Percentiles rank a stretch among this genome's conserved stretches.
Evolutionary conservation across 768 basidiomycete species (phyloP).

Genomic region (Kwoniella heveanensis): DNA sequence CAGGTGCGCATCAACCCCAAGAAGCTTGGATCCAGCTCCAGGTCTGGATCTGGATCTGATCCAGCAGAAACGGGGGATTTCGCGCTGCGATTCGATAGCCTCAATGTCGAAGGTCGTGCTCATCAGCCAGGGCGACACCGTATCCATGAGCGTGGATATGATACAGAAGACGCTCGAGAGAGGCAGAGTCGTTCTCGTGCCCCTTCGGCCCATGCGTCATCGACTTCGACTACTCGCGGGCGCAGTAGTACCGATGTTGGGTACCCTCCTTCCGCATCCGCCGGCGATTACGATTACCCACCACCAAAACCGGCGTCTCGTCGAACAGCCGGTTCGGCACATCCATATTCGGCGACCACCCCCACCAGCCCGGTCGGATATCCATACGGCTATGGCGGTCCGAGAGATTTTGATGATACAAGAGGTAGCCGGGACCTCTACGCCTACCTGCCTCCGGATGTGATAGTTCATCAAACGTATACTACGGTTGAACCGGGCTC

Average conservation of each 20-base stretch:
- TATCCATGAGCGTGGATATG: background rate
- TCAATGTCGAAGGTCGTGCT: no score
- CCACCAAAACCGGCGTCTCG: background rate
- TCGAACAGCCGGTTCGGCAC: no score
- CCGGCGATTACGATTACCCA: background rate
- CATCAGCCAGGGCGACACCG: no score
- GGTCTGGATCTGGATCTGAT: background rate
- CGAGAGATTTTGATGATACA: background rate
- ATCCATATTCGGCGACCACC: background rate
- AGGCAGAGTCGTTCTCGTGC: background rate
- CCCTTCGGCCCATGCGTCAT: background rate
- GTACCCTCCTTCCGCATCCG: background rate
- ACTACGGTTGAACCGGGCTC: background rate
- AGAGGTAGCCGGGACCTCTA: background rate
- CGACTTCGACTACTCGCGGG: no score
- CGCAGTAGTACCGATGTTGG: background rate
- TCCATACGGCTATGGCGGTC: background rate
- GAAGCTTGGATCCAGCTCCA: background rate
- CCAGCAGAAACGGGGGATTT: background rate
- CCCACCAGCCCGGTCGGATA: background rate
- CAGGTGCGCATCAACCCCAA: background rate
- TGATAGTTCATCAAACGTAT: background rate
- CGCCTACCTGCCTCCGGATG: background rate
- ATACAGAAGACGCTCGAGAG: background rate
- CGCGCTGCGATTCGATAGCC: no score